Base-by-base conservation (phyloP, 2,329 filamentous ascomycete species). In the Dryadomyces quercivorus region DNA sequence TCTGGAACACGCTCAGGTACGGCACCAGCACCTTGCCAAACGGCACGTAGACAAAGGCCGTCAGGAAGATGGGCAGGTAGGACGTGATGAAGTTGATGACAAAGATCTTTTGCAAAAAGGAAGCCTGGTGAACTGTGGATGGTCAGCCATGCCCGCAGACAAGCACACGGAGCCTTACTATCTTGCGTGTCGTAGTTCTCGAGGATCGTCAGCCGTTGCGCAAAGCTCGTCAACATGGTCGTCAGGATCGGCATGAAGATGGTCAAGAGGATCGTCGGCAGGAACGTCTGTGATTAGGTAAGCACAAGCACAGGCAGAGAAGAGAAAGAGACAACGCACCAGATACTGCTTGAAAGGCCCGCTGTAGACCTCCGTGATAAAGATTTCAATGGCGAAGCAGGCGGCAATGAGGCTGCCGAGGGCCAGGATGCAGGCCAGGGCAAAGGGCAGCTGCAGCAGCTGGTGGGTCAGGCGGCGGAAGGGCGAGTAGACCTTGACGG, bases 121-220 rank as follows among this genome's bases (percentile, higher is more conserved):
- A 86, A 20, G 86, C 81, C 57, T 95, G 82, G 63, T 95, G 86
- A 15, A 84, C 84, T 82, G 59, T 21, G 34, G 10, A 20, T 16
- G n/a, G 45, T 50, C n/a, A 38, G 34, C 12, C 3, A 42, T 2
- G 18, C 22, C 13, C 31, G n/a, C 10, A 47, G 5, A 15, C 10
- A 2, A 13, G n/a, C n/a, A n/a, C n/a, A n/a, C n/a, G n/a, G n/a
- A n/a, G n/a, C n/a, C 65, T 58, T 61, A 81, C 79, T 70, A 60
- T 91, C 88, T 56, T 86, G 79, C 0, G 89, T 97, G 62, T 91
- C 86, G 66, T 97, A 95, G 65, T 98, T 98, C 65, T 98, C 93
- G 60, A 83, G 82, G 15, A 89, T 76, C 0, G 86, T 96, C 44
- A 98, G 73, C 36, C 73, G 78, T 16, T 85, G 84, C 5, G 92